Evolutionary conservation across 2,329 filamentous ascomycete genomes (phyloP).

Genomic region (Colletotrichum acutatum): DNA sequence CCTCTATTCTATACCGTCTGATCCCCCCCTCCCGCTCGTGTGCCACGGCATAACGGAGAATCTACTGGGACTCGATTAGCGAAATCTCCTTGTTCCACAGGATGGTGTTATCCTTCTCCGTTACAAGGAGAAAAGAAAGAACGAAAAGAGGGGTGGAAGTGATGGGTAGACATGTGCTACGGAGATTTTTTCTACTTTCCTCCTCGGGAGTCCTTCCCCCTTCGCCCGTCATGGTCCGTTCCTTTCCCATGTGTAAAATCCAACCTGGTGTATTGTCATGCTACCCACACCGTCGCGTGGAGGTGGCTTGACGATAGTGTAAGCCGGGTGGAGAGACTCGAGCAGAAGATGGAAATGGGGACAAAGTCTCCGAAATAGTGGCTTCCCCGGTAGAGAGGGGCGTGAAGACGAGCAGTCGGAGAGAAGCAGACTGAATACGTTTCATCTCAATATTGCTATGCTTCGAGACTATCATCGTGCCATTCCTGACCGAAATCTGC

Average conservation of each 20-base stretch:
- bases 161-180: conserved; percentile 13
- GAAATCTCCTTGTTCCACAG: background rate
- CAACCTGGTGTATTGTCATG: background rate
- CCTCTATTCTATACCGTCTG: background rate
- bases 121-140: conserved; percentile 15
- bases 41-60: conserved; percentile 18
- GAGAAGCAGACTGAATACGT: too few relatives aligned
- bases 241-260: background rate
- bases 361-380: background rate
- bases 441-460: background rate
- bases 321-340: background rate
- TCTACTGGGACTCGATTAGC: conserved; percentile 33
- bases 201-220: background rate
- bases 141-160: background rate
- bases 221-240: background rate
- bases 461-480: background rate
- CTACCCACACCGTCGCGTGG: background rate
- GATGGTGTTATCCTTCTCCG: background rate
- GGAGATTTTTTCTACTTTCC: conserved; percentile 11
- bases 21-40: background rate
- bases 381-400: background rate
- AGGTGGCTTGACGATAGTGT: background rate
- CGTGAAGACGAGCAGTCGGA: background rate
- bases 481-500: background rate
- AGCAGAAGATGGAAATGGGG: background rate